Evolutionary conservation across 2,329 filamentous ascomycete species (phyloP).

Genomic region (Daldinia sp.): DNA sequence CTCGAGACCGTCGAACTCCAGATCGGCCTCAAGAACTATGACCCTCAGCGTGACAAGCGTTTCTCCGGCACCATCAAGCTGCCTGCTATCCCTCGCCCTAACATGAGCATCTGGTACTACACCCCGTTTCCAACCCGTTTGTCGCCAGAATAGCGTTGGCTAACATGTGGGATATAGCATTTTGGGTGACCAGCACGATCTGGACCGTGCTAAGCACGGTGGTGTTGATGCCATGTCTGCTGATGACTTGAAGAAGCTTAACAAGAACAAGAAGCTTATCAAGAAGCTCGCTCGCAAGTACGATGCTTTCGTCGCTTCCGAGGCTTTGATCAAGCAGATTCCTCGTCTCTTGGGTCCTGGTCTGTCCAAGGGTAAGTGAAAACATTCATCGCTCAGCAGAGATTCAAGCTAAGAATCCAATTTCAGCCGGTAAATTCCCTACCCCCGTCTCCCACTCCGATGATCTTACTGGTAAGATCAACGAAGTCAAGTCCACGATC

Average conservation of each 20-base stretch:
- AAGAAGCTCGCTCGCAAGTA: constrained; percentile 99
- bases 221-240: constrained; percentile 98
- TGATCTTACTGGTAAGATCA: constrained; percentile 94
- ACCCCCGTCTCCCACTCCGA: constrained; percentile 97
- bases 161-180: constrained; percentile 56
- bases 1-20: constrained; percentile 89
- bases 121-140: neutral
- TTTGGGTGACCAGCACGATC: constrained; percentile 88
- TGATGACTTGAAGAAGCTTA: constrained; percentile 99
- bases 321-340: constrained; percentile 99
- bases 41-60: constrained; percentile 99
- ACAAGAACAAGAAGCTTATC: constrained; percentile 99
- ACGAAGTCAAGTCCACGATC: constrained; percentile 99
- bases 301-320: constrained; percentile 98
- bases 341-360: constrained; percentile 98
- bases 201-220: constrained; percentile 99
- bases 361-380: constrained; percentile 87
- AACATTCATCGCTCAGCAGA: neutral
- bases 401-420: constrained; percentile 17
- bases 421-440: constrained; percentile 96
- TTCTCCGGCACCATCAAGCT: constrained; percentile 99
- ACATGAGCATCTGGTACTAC: constrained; percentile 48
- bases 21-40: constrained; percentile 98
- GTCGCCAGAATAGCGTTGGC: neutral
- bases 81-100: constrained; percentile 89